phyloP scores from a whole-genome alignment of 345 rosid genomes.

The Ceriops decandra region DNA sequence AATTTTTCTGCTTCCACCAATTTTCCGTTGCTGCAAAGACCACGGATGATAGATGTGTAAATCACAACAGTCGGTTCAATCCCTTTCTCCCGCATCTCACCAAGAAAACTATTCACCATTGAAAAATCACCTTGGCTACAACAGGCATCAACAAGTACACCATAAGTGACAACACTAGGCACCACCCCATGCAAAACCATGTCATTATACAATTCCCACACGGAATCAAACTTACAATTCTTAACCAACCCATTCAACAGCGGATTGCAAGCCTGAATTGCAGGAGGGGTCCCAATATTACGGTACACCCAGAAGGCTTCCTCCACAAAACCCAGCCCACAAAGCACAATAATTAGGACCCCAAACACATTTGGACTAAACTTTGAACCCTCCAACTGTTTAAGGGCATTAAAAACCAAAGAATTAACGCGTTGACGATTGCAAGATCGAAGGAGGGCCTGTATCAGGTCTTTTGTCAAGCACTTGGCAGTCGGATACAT shows the following conservation, averaged over 20 bases:
- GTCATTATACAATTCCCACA: slow-evolving; percentile 43
- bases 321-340: slow-evolving; percentile 49
- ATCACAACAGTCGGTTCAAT: slow-evolving; percentile 51
- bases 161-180: slow-evolving; percentile 55
- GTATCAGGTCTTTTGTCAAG: slow-evolving; percentile 57
- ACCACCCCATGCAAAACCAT: slow-evolving; percentile 49
- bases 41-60: slow-evolving; percentile 44
- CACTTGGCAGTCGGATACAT: slow-evolving; percentile 48
- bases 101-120: slow-evolving; percentile 40
- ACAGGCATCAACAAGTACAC: slow-evolving; percentile 48
- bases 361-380: slow-evolving; percentile 47
- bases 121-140: slow-evolving; percentile 46
- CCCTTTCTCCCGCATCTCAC: slow-evolving; percentile 44
- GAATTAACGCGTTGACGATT: slow-evolving; percentile 27
- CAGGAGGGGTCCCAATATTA: slow-evolving; percentile 38
- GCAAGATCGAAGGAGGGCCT: slow-evolving; percentile 31
- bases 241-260: slow-evolving; percentile 52
- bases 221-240: slow-evolving; percentile 35
- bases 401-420: slow-evolving; percentile 42
- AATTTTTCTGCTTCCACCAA: slow-evolving; percentile 44
- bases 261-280: slow-evolving; percentile 44
- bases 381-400: slow-evolving; percentile 20
- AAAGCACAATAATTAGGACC: slow-evolving; percentile 45
- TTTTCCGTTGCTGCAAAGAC: slow-evolving; percentile 41
- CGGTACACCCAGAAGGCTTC: slow-evolving; percentile 60